phyloP scores from a whole-genome alignment of 495 filamentous ascomycete genomes.

The Annulohypoxylon bovei region DNA sequence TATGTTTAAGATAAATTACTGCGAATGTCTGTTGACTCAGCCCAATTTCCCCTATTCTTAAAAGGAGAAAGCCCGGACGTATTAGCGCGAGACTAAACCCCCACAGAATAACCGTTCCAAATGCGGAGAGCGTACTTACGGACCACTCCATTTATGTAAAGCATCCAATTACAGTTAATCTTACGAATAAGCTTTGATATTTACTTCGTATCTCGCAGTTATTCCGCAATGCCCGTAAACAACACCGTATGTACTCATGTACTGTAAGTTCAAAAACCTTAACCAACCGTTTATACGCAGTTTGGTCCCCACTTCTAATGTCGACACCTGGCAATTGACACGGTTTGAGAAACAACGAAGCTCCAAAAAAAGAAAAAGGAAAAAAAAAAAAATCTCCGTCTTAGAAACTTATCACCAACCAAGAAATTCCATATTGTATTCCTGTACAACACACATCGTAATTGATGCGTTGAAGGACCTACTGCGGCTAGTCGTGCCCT shows the following conservation, averaged over 20 bases:
- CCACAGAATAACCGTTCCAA: not conserved
- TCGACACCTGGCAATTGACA: conserved; percentile 40
- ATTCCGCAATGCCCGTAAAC: not conserved
- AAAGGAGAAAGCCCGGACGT: not conserved
- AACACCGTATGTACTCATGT: no score
- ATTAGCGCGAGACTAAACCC: not conserved
- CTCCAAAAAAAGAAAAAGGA: conserved; percentile 12
- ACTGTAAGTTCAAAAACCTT: no score
- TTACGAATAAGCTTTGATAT: no score
- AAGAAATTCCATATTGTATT: not conserved
- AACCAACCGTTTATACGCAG: not conserved
- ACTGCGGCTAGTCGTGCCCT: conserved; percentile 27
- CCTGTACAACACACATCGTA: conserved; percentile 19
- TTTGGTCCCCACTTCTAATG: conserved; percentile 9
- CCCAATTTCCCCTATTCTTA: not conserved
- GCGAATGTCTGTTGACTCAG: no score
- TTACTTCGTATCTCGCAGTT: not conserved
- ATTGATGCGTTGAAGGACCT: conserved; percentile 27
- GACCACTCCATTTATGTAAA: no score
- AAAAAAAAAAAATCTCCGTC: conserved; percentile 16
- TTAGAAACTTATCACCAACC: not conserved
- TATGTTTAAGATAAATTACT: no score
- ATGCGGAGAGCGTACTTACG: not conserved
- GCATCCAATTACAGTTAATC: not conserved
- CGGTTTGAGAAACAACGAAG: conserved; percentile 7